Base-by-base conservation (phyloP, 164 flowering plant genomes). In the Tetracentron sinense region DNA sequence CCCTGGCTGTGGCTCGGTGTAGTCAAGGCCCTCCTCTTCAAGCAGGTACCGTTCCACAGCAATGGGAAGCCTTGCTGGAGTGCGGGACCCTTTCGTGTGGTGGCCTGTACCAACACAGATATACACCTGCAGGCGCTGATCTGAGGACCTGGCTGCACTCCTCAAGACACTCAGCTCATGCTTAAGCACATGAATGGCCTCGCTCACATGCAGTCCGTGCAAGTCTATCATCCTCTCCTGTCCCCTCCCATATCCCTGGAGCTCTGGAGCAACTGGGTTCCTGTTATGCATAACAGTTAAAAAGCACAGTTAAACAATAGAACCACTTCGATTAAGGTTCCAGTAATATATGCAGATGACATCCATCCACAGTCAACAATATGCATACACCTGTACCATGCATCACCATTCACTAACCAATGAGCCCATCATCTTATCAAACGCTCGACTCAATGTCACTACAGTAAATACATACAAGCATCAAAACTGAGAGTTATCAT, bases 211-310 rank as follows among this genome's bases (percentile, higher is more conserved):
- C 47, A 94, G 77, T 51, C 99, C 99, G 54, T 94, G 97, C 51
- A 94, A 75, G 69, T 94, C 99, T 50, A 94, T 94, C 82, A 94
- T 79, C 66, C 83, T 71, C 73, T 92, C 96, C 47, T 81, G 84
- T 62, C 84, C 86, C 67, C 97, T 83, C 42, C 82, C 83, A 52
- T 73, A 80, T 21, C 78, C 76, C 64, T 81, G 86, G 71, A 77
- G 54, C 38, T 85, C 87, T 23, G 71, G 62, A 62, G 74, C 54
- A 25, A 73, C 66, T 16, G 90, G 83, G 66, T 94, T 94, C 80
- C 99, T 89, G 82, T 27, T 55, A 25, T 51, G 49, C 23, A 60
- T 27, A 53, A 55, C 25, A 60, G 23, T 28, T 10, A 26, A 31
- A 22, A 38, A n/a, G n/a, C n/a, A n/a, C n/a, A n/a, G n/a, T n/a